Conservation (phyloP, 352 stramenopile species). For the Globisporangium nunn region DNA sequence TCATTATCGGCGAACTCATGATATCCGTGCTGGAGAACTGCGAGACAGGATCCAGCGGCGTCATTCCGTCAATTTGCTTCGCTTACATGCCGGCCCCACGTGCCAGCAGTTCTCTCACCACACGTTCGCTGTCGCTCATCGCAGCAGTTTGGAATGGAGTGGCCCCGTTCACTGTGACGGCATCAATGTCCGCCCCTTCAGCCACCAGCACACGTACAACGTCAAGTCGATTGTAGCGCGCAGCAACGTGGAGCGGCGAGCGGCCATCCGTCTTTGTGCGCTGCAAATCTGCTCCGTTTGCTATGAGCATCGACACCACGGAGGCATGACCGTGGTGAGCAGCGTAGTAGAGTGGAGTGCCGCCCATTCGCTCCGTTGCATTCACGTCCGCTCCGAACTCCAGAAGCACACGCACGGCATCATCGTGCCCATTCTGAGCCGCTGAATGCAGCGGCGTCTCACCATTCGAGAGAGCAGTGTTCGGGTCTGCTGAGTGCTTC, state of each 20-base stretch:
- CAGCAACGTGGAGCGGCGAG: background rate
- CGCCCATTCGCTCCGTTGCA: background rate
- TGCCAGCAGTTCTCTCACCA: background rate
- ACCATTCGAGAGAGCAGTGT: background rate
- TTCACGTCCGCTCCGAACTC: background rate
- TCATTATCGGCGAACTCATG: background rate
- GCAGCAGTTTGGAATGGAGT: background rate
- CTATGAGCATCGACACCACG: background rate
- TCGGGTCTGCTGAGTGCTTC: background rate
- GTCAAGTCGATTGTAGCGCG: background rate
- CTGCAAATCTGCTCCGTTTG: background rate
- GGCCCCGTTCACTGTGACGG: background rate
- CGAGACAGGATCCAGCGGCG: no score
- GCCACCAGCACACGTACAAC: background rate
- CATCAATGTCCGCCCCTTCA: background rate
- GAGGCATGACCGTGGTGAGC: background rate
- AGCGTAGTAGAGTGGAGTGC: background rate
- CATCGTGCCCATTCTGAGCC: background rate
- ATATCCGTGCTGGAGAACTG: background rate
- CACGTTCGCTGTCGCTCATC: background rate
- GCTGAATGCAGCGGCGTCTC: background rate
- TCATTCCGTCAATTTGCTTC: background rate
- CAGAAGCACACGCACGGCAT: background rate
- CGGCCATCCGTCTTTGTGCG: background rate
- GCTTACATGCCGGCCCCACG: background rate